These are phyloP conservation scores for Schwanniomyces vanrijiae DNA, from an alignment of 805 yeast genomes.

Conservation along the genomic window DNA sequence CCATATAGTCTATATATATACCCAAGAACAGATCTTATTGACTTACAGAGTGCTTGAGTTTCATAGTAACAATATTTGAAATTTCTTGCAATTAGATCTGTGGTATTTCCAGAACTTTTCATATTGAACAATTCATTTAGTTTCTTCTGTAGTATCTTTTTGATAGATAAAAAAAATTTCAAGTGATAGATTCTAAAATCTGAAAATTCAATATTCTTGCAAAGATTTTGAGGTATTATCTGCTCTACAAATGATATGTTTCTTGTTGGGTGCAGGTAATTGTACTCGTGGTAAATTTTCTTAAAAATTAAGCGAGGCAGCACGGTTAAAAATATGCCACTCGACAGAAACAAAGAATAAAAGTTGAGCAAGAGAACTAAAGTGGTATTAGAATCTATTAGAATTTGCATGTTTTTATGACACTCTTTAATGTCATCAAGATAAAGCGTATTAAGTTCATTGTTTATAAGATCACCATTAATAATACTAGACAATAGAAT, in stretches of 20 bases:
- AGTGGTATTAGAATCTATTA: conserved; percentile 5
- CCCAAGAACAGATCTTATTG: conserved; percentile 4
- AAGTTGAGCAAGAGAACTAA: conserved; percentile 4
- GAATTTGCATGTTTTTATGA: not conserved
- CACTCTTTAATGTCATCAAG: conserved; percentile 2
- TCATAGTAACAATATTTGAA: conserved; percentile 1
- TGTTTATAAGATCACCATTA: conserved; percentile 1
- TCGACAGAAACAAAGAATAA: not conserved
- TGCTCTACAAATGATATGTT: not conserved
- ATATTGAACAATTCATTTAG: not conserved
- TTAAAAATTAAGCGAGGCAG: not conserved
- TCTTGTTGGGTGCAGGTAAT: not conserved
- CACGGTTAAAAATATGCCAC: not conserved
- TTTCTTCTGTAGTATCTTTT: not conserved
- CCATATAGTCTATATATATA: conserved; percentile 20
- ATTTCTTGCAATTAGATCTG: conserved; percentile 1
- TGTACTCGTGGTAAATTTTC: not conserved
- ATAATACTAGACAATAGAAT: conserved; percentile 7
- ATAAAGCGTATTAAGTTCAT: conserved; percentile 10
- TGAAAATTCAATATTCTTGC: not conserved
- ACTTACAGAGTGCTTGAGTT: conserved; percentile 2
- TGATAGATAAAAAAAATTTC: not conserved
- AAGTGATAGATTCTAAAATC: not conserved
- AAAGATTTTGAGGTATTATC: not conserved
- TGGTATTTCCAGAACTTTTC: not conserved